phyloP scores from a whole-genome alignment of 352 stramenopile species.

The Pythium rishiriense region DNA sequence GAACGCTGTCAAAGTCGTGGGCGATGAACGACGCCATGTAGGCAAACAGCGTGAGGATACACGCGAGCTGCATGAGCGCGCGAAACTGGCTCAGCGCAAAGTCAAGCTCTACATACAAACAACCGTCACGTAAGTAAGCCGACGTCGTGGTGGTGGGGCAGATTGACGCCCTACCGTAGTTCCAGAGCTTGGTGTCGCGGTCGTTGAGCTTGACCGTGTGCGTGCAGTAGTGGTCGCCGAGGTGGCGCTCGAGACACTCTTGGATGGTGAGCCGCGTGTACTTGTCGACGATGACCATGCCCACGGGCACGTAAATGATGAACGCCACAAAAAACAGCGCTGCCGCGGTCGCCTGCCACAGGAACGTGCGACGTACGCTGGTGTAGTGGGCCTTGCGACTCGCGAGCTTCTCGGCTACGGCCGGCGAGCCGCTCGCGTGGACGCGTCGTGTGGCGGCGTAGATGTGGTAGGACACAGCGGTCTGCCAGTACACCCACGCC shows the following conservation, averaged over 20 bases:
- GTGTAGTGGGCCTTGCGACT: background rate
- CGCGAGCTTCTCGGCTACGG: background rate
- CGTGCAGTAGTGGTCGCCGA: slow-evolving; percentile 67
- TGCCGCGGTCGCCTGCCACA: slow-evolving; percentile 41
- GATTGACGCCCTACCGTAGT: slow-evolving; percentile 63
- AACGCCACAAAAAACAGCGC: slow-evolving; percentile 62
- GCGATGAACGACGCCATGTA: background rate
- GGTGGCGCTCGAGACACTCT: slow-evolving; percentile 52
- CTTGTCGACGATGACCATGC: slow-evolving; percentile 39
- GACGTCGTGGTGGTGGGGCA: background rate
- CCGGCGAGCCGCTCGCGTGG: slow-evolving; percentile 5
- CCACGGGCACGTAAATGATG: slow-evolving; percentile 64
- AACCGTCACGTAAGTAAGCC: background rate
- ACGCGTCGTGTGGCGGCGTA: slow-evolving; percentile 14
- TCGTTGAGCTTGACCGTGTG: slow-evolving; percentile 52
- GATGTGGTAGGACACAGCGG: slow-evolving; percentile 33
- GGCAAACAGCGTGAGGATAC: background rate
- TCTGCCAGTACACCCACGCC: slow-evolving; percentile 18
- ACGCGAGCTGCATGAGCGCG: slow-evolving; percentile 3
- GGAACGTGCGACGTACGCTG: slow-evolving; percentile 32
- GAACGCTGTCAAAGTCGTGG: background rate
- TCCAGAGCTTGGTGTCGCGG: slow-evolving; percentile 65
- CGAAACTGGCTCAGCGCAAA: slow-evolving; percentile 6
- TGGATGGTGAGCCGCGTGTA: slow-evolving; percentile 49
- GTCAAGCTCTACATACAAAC: background rate